Evolutionary conservation across 2,329 filamentous ascomycete genomes (phyloP).

Genomic region (Xylariaceae sp.): DNA sequence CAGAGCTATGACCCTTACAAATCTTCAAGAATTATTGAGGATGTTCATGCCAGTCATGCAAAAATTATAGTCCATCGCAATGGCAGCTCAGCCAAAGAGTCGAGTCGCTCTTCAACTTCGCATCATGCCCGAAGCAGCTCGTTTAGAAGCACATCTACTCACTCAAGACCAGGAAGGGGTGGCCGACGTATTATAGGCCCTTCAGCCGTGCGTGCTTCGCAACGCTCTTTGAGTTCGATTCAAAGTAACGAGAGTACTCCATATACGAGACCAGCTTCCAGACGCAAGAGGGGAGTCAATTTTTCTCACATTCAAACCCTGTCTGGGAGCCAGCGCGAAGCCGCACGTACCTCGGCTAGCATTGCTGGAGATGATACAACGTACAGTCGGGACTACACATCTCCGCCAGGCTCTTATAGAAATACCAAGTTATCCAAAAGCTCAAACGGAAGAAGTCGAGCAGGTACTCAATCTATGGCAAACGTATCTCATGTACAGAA

Average conservation of each 20-base stretch:
- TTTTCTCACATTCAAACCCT: conserved; percentile 57
- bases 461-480: conserved; percentile 33
- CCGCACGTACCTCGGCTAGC: conserved; percentile 33
- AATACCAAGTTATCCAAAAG: conserved; percentile 21
- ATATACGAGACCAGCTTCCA: conserved; percentile 50
- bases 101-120: conserved; percentile 34
- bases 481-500: conserved; percentile 31
- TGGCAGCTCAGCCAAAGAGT: conserved; percentile 40
- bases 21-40: conserved; percentile 62
- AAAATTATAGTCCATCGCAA: conserved; percentile 73
- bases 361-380: conserved; percentile 39
- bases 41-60: conserved; percentile 63
- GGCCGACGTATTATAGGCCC: conserved; percentile 39
- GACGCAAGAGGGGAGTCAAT: conserved; percentile 60
- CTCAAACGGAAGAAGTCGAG: conserved; percentile 18
- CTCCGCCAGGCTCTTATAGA: conserved; percentile 31
- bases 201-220: conserved; percentile 42
- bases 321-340: conserved; percentile 27
- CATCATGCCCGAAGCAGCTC: conserved; percentile 46
- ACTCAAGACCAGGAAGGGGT: conserved; percentile 30
- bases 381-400: conserved; percentile 32
- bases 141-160: conserved; percentile 41
- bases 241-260: conserved; percentile 52
- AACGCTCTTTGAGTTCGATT: conserved; percentile 56
- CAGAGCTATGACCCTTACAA: conserved; percentile 86